Evolutionary conservation across 139 green algal genomes (phyloP), one percentile per base, ranked within the genome.

Genomic region (Volvox africanus): DNA sequence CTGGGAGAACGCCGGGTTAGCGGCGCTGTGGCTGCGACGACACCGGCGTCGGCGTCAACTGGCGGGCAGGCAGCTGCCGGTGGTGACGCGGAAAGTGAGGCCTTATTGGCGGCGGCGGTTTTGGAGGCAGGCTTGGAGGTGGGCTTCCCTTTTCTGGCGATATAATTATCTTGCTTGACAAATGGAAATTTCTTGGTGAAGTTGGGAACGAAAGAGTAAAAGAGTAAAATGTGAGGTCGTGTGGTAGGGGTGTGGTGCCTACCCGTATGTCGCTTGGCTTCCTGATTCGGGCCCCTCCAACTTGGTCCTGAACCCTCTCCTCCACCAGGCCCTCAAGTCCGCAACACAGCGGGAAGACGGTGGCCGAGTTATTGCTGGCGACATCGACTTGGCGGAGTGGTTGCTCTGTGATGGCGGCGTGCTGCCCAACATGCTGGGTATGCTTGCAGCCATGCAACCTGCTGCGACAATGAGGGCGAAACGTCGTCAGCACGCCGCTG

Each of bases 81-180:
- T 37, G 37, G 16, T 67, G 19, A 1, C n/a, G 44, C 22, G 22
- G 44, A 33, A 55, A 55, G 44, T 0, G 83, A 37, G 17, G 32
- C 12, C 2, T 55, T 26, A 26, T 73, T 30, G 73, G 2, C 32
- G 33, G 76, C 33, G 2, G 61, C 76, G 1, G 76, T 91, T 55
- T 77, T 93, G 33, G 90, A 93, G 84, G 76, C 83, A 28, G 90
- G 69, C 1, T 44, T 93, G 1, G 90, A 93, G 90, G 90, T 90
- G 65, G 12, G 90, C 5, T 79, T 67, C 21, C 11, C 9, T 55
- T 9, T 55, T 9, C 44, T 55, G 44, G 44, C 44, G 44, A 9
- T 14, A 55, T 55, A 55, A 55, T 9, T 9, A 55, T 55, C 44
- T 55, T 55, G 44, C 5, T 55, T 9, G 44, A 55, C 44, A 55